These are phyloP conservation scores for Xylaria nigripes DNA, from an alignment of 495 filamentous ascomycete genomes.

Conservation along the genomic window DNA sequence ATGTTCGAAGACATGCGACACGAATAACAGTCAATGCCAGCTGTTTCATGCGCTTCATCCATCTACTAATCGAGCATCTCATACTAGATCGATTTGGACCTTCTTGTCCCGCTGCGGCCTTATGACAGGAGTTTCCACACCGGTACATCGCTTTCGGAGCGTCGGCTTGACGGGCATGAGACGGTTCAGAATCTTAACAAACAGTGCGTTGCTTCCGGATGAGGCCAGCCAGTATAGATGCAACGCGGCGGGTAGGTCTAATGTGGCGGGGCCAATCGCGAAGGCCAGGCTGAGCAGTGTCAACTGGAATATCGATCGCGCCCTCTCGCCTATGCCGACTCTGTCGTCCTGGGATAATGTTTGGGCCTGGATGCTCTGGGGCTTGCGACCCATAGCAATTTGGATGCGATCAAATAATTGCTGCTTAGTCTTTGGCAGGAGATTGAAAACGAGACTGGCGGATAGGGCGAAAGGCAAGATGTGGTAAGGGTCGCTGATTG, in stretches of 20 bases:
- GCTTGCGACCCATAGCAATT: constrained; percentile 11
- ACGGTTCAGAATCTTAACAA: constrained; percentile 5
- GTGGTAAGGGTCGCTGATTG: constrained; percentile 59
- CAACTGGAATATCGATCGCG: constrained; percentile 26
- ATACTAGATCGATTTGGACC: neutral
- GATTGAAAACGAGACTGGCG: constrained; percentile 37
- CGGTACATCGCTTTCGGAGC: constrained; percentile 13
- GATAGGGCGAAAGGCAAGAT: constrained; percentile 56
- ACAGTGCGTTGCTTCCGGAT: constrained; percentile 13
- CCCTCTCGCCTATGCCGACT: constrained; percentile 1
- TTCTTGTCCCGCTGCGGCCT: constrained; percentile 15
- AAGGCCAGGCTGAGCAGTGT: constrained; percentile 31
- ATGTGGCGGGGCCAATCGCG: constrained; percentile 39
- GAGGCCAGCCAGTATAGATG: constrained; percentile 66
- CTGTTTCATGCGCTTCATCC: neutral
- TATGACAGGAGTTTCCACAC: constrained; percentile 13
- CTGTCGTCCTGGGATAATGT: neutral
- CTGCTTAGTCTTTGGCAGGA: constrained; percentile 22
- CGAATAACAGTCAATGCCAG: neutral
- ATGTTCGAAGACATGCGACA: no score
- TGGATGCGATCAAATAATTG: constrained; percentile 3
- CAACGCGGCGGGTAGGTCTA: constrained; percentile 52
- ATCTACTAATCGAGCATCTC: neutral
- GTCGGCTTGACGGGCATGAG: constrained; percentile 22
- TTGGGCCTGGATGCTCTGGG: neutral